phyloP scores from a whole-genome alignment of 2,329 filamentous ascomycete genomes.

The Emmonsiellopsis sp. region DNA sequence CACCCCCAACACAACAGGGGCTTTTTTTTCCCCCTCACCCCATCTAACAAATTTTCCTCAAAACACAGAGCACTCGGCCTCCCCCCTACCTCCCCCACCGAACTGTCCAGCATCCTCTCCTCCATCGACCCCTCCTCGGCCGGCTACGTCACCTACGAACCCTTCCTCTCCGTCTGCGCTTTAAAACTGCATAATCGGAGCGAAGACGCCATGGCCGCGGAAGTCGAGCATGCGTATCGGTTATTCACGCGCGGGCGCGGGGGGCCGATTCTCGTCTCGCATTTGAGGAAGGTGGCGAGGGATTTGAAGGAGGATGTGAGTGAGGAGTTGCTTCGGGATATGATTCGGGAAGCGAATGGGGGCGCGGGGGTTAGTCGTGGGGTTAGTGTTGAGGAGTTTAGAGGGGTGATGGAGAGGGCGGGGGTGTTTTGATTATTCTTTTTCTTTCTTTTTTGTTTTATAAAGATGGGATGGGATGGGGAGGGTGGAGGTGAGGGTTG shows the following conservation, averaged over 20 bases:
- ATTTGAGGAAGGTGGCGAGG: conserved; percentile 68
- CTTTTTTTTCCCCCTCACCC: background rate
- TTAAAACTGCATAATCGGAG: conserved; percentile 61
- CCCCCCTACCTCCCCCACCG: conserved; percentile 50
- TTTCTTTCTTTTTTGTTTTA: background rate
- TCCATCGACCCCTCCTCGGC: conserved; percentile 75
- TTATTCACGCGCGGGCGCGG: conserved; percentile 58
- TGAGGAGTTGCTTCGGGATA: conserved; percentile 78
- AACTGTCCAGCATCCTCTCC: conserved; percentile 66
- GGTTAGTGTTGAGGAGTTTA: conserved; percentile 72
- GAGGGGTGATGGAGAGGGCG: conserved; percentile 73
- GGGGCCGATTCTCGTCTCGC: conserved; percentile 67
- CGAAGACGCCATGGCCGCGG: conserved; percentile 49
- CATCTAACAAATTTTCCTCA: background rate
- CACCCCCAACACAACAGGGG: background rate
- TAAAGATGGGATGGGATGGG: background rate
- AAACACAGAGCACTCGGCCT: conserved; percentile 66
- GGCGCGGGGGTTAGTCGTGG: conserved; percentile 61
- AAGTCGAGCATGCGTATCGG: conserved; percentile 72
- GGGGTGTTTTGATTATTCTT: conserved; percentile 59
- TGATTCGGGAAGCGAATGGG: conserved; percentile 90
- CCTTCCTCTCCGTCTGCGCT: conserved; percentile 81
- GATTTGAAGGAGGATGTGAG: conserved; percentile 75
- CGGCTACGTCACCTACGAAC: conserved; percentile 67
- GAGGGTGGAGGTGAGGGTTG: background rate